Base-by-base conservation (phyloP, 2,329 filamentous ascomycete genomes). In the Stagonosporopsis tanaceti region DNA sequence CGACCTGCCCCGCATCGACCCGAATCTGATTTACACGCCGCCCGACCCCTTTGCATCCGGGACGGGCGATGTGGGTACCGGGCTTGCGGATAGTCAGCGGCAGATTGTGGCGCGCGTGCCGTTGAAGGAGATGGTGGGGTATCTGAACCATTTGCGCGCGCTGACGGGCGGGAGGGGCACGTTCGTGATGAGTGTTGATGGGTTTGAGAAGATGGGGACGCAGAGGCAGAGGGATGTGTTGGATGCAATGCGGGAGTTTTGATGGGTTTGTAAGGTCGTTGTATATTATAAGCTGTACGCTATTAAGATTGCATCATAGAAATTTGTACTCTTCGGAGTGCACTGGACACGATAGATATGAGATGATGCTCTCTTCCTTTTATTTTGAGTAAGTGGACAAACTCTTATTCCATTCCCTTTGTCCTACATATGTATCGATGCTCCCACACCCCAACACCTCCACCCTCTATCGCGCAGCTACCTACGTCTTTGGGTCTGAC, bases 121-220 rank as follows among this genome's bases (percentile, higher is more conserved):
- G 30, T 82, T 98, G 68, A 96, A 95, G 78, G 94, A 98, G 77
- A 97, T 98, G 92, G 89, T 98, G 34, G 91, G 94, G 39, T 99
- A 98, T 76, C 82, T 98, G 66, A 92, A 92, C 74, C 91, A 96
- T 72, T 78, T 99, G 62, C 83, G 95, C 50, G 93, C 92, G 77
- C 84, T 97, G 80, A 99, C 94, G 3, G 91, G 89, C 2, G 95
- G 95, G 0, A 84, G 95, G 53, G 89, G 89, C 0, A 91, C 88
- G 1, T 92, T 91, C 73, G 86, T 91, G 4, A 92, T 92, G 89
- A 85, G 79, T 60, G 85, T 91, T 45, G 88, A 91, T 78, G 82
- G 83, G 35, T 92, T 91, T 74, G 88, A 91, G 78, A 83, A 81
- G 69, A 86, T 92, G 81, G 83, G 81, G 38, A 78, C 78, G 38